phyloP scores from a whole-genome alignment of 2,329 filamentous ascomycete species.

The Pyrenochaeta sp. region DNA sequence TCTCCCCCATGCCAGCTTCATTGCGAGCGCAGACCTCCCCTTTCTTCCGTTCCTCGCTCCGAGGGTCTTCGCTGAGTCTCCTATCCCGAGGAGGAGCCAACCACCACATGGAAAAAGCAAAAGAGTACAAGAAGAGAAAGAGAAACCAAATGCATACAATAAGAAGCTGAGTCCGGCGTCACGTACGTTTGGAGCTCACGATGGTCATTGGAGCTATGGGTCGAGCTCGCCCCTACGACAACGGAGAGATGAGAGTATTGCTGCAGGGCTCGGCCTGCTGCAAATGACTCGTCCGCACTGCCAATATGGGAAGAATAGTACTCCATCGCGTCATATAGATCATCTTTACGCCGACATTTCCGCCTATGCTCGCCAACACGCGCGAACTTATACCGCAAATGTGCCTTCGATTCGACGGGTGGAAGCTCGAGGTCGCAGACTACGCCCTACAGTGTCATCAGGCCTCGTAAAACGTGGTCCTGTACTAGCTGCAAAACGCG shows the following conservation, averaged over 20 bases:
- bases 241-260: not conserved
- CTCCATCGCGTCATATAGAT: conserved; percentile 5
- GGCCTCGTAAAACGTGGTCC: conserved; percentile 2
- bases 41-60: conserved; percentile 53
- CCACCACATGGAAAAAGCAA: conserved; percentile 13
- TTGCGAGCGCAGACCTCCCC: conserved; percentile 40
- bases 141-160: not conserved
- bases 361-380: conserved; percentile 22
- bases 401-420: not conserved
- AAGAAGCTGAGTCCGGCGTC: not conserved
- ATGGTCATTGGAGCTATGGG: not conserved
- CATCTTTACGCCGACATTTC: conserved; percentile 39
- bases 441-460: not conserved
- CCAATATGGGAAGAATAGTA: not conserved
- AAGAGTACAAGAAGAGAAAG: conserved; percentile 24
- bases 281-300: conserved; percentile 2
- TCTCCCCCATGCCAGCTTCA: conserved; percentile 41
- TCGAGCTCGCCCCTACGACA: conserved; percentile 1
- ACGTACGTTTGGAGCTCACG: not conserved
- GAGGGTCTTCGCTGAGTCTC: conserved; percentile 39
- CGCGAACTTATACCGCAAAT: conserved; percentile 17
- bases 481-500: conserved; percentile 7
- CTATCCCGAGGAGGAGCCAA: conserved; percentile 20
- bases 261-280: conserved; percentile 10
- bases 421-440: not conserved